These are phyloP conservation scores for Suhomyces bribrorum DNA, from an alignment of 1,139 yeast species.

Conservation along the genomic window DNA sequence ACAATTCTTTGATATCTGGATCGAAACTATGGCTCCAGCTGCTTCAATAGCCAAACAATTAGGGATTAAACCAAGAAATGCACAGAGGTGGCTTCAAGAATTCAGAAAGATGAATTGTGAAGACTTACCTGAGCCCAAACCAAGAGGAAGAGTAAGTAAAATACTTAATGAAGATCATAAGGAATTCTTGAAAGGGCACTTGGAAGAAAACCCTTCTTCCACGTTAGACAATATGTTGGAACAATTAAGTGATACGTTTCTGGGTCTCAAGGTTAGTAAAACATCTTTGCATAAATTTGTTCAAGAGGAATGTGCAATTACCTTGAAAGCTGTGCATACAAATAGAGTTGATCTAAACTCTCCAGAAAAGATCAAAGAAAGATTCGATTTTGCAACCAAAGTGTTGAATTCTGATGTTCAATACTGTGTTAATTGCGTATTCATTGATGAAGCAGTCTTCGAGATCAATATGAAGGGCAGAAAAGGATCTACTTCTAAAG, in stretches of 20 bases:
- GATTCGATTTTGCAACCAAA: constrained; percentile 1
- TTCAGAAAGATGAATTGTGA: too few species aligned
- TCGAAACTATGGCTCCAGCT: too few species aligned
- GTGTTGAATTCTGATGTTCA: background rate
- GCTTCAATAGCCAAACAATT: too few species aligned
- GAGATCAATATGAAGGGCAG: constrained; percentile 4
- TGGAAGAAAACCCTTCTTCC: too few species aligned
- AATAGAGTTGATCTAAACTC: constrained; percentile 4
- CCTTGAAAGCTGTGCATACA: constrained; percentile 4
- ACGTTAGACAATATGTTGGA: too few species aligned
- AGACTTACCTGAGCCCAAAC: too few species aligned
- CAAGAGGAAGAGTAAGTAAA: too few species aligned
- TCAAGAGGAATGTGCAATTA: constrained; percentile 1
- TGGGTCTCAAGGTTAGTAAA: constrained; percentile 3
- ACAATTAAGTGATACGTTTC: background rate
- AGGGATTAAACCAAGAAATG: too few species aligned
- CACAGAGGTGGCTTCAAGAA: too few species aligned
- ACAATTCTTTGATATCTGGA: too few species aligned
- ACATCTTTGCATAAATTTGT: constrained; percentile 1
- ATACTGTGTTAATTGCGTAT: constrained; percentile 5
- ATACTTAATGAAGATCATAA: too few species aligned
- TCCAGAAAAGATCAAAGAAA: background rate
- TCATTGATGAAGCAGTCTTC: constrained; percentile 8
- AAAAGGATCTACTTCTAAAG: constrained; percentile 4
- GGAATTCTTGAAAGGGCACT: too few species aligned